phyloP scores from a whole-genome alignment of 1,284 basidiomycete species.

The Ustilago tritici region DNA sequence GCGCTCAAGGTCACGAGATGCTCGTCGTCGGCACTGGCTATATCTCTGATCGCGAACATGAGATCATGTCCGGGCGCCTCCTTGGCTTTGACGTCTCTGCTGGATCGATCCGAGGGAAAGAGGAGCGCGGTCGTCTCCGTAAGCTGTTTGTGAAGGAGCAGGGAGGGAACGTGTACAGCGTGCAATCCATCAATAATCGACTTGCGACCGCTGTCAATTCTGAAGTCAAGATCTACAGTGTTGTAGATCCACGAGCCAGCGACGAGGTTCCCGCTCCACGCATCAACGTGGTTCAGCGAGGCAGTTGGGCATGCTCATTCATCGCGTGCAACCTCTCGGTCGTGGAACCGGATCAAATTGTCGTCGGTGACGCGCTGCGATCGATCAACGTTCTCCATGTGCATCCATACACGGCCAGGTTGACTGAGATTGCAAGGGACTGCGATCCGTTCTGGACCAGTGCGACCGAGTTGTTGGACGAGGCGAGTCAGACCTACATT shows the following conservation, averaged over 20 bases:
- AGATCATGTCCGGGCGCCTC: conserved; percentile 53
- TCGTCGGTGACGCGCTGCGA: conserved; percentile 66
- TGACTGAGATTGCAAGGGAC: conserved; percentile 63
- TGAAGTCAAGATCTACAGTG: conserved; percentile 54
- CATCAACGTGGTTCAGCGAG: conserved; percentile 35
- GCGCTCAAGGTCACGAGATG: conserved; percentile 23
- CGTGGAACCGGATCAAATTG: conserved; percentile 40
- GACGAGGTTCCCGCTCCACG: conserved; percentile 10
- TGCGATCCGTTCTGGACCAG: conserved; percentile 68
- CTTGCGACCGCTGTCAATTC: conserved; percentile 64
- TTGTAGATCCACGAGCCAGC: conserved; percentile 23
- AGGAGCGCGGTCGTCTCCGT: conserved; percentile 27
- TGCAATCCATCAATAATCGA: conserved; percentile 33
- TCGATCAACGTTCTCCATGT: conserved; percentile 64
- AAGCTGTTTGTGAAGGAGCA: conserved; percentile 51
- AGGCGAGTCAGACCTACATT: conserved; percentile 56
- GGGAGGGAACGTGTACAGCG: conserved; percentile 61
- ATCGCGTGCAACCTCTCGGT: conserved; percentile 59
- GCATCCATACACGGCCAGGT: conserved; percentile 27
- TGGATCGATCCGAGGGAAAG: conserved; percentile 33
- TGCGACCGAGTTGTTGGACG: conserved; percentile 55
- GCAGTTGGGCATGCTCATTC: conserved; percentile 64
- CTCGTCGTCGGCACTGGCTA: conserved; percentile 64
- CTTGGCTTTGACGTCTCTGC: conserved; percentile 43
- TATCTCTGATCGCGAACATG: conserved; percentile 27